Base-by-base conservation (phyloP, 2,329 filamentous ascomycete species). In the Talaromyces sp. region DNA sequence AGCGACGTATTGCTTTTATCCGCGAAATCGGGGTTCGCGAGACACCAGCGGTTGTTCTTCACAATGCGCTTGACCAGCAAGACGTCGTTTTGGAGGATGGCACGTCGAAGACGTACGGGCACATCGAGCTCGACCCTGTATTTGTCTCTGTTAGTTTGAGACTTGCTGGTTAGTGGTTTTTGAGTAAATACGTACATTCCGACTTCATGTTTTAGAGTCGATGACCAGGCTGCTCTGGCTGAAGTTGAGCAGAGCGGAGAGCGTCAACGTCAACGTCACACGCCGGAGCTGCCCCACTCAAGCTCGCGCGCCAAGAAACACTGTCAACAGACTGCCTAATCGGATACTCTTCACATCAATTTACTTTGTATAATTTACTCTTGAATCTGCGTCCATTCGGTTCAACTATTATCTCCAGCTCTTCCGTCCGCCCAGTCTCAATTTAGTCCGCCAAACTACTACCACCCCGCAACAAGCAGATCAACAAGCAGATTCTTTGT, bases 1-100 rank as follows among this genome's bases (percentile, higher is more conserved):
- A 96, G 83, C 65, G 87, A 92, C 2, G 91, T 93, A 78, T 96
- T 95, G 73, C 89, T 90, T 66, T 91, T 87, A 64, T 87, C 82
- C 4, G 86, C 84, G 68, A 85, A 84, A 74, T 96, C 91, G 2
- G 92, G 91, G 71, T 96, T 96, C 70, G 88, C 88, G 30, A 96
- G 81, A 65, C 89, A 84, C 19, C 78, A 72, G 0, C 89, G 89
- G 70, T 93, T 87, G 62, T 87, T 87, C 65, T 82, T 84, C 66
- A 96, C 81, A 72, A 96, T 92, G 72, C 92, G 89, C 67, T 83
- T 79, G 67, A 92, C 88, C 65, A 96, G 88, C 60, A 86, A 79
- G 74, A 84, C 77, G 72, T 93, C 89, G 74, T 90, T 87, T 70
- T 86, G 83, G 72, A 88, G 84, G 73, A 96, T 93, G 63, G 92